Base-by-base conservation (phyloP, 1,139 yeast species). In the Sugiyamaella paludigena region DNA sequence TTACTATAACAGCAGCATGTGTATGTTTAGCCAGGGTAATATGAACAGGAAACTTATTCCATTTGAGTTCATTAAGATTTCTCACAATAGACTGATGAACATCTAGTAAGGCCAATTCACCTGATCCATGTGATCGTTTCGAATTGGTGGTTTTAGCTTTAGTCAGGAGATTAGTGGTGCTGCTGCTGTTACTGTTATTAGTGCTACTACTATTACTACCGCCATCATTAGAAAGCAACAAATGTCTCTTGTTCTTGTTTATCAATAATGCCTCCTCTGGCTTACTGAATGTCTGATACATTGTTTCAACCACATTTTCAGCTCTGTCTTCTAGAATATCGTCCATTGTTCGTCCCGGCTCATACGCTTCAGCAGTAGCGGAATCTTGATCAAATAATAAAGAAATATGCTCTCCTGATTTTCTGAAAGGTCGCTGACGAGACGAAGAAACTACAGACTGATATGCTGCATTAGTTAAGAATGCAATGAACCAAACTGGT, bases 1-100 rank as follows among this genome's bases (percentile, higher is more conserved):
- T 75, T 35, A 83, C 86, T 51, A 87, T 84, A 1, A 87, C 83
- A 1, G 92, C 95, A 1, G 95, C 88, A 61, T 87, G 96, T 0
- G 94, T 77, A 43, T 81, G 78, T 45, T 75, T 75, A 3, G 92
- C 82, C 31, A 76, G 70, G 40, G 84, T 75, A 47, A 87, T 83
- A 52, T 84, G 75, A 28, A 87, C 75, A 0, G 94, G 94, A 61
- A 64, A 84, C 63, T 85, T 87, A 31, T 71, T 66, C 95, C 95
- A 87, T 2, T 68, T 60, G 10, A 87, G 65, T 1, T 66, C 56
- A 64, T 87, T 86, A 62, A 87, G 72, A 52, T 76, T 74, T 26
- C 68, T 68, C 36, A 85, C 76, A 45, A 85, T 83, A 29, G 65
- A 70, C 39, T 67, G 58, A 63, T 87, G 94, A 16, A 53, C 13